Conservation (phyloP, 2,329 filamentous ascomycete genomes). For the Claviceps pusilla region DNA sequence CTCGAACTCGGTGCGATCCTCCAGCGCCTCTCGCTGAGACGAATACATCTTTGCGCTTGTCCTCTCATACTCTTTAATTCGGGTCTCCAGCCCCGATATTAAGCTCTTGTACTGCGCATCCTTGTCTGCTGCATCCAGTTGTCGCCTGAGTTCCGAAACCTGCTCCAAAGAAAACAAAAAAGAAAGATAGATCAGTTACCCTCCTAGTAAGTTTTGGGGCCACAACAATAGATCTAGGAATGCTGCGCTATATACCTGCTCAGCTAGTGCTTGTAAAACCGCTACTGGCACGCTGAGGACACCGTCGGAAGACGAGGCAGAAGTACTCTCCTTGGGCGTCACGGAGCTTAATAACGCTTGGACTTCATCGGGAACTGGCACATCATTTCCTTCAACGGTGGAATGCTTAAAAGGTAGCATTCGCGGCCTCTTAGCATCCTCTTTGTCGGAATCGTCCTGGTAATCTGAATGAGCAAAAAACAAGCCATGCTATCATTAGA, state of each 20-base stretch:
- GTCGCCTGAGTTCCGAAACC: slow-evolving; percentile 18
- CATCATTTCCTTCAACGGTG: slow-evolving; percentile 11
- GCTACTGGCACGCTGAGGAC: slow-evolving; percentile 16
- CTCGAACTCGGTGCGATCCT: slow-evolving; percentile 35
- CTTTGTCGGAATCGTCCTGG: slow-evolving; percentile 21
- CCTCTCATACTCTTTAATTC: slow-evolving; percentile 30
- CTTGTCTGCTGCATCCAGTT: slow-evolving; percentile 12
- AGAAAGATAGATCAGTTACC: neutral
- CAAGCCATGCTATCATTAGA: neutral
- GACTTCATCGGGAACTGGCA: slow-evolving; percentile 19
- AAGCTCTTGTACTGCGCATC: slow-evolving; percentile 25
- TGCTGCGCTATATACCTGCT: slow-evolving; percentile 20
- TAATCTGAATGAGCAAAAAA: neutral
- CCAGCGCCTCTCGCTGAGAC: slow-evolving; percentile 33
- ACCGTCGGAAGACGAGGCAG: slow-evolving; percentile 6
- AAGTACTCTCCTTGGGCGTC: slow-evolving; percentile 4
- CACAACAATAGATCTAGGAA: neutral
- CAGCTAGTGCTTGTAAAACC: slow-evolving; percentile 24
- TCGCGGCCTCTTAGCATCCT: slow-evolving; percentile 16
- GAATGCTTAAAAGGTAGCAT: slow-evolving; percentile 10
- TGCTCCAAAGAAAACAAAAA: slow-evolving; percentile 4
- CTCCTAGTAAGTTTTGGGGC: neutral
- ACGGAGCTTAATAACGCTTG: slow-evolving; percentile 15
- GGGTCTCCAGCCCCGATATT: slow-evolving; percentile 28
- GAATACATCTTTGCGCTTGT: slow-evolving; percentile 30